Conservation (phyloP, 1,284 basidiomycete species). For the Tilletia horrida region DNA sequence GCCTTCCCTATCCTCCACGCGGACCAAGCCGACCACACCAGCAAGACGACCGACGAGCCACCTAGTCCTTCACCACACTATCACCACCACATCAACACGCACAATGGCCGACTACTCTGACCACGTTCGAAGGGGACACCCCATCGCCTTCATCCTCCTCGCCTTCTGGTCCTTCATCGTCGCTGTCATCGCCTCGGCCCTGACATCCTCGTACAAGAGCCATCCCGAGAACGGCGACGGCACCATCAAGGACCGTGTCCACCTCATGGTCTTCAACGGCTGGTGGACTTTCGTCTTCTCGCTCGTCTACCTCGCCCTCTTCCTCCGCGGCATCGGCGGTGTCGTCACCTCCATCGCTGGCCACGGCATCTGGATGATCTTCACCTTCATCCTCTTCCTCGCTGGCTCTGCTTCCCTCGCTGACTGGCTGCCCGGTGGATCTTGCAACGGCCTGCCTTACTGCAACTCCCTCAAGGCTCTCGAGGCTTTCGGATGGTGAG, state of each 20-base stretch:
- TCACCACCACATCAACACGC: neutral
- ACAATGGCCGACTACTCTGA: conserved; percentile 39
- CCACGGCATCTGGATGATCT: conserved; percentile 44
- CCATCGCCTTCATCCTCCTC: conserved; percentile 46
- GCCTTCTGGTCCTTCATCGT: conserved; percentile 45
- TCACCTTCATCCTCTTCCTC: conserved; percentile 51
- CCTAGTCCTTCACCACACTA: neutral
- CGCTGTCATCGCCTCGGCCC: conserved; percentile 46
- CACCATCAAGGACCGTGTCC: conserved; percentile 31
- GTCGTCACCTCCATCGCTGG: conserved; percentile 52
- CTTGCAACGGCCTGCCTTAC: conserved; percentile 28
- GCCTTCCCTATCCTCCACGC: neutral
- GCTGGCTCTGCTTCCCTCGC: conserved; percentile 49
- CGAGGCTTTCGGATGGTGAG: conserved; percentile 48
- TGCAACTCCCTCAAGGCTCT: conserved; percentile 49
- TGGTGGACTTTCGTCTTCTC: conserved; percentile 52
- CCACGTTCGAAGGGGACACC: conserved; percentile 46
- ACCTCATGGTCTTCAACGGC: conserved; percentile 48
- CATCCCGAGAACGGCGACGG: conserved; percentile 33
- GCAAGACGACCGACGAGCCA: neutral
- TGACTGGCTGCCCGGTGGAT: conserved; percentile 31
- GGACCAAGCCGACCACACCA: neutral
- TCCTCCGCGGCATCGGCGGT: conserved; percentile 50
- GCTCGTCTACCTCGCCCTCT: conserved; percentile 43
- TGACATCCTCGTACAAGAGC: conserved; percentile 47